Conservation (phyloP, 1,284 basidiomycete species). For the Schizophyllum commune region DNA sequence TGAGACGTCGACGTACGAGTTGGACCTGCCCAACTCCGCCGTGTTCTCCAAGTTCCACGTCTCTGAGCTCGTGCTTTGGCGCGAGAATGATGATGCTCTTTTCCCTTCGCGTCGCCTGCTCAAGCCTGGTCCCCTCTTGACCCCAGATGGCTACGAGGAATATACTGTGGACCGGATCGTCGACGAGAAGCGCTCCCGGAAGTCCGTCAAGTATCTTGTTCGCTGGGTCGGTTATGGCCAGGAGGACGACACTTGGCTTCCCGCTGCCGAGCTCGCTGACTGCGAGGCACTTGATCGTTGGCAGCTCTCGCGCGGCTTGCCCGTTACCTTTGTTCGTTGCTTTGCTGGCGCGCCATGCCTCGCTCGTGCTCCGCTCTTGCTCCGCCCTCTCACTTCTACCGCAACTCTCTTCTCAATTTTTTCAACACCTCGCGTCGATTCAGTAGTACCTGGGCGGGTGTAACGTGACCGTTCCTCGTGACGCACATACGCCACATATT, state of each 20-base stretch:
- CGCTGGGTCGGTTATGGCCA: slow-evolving; percentile 15
- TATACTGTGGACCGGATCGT: too few relatives aligned
- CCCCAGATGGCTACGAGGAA: slow-evolving; percentile 16
- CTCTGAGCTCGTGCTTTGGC: not conserved
- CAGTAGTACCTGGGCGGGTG: too few relatives aligned
- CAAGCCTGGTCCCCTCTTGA: slow-evolving; percentile 8
- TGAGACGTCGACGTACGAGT: slow-evolving; percentile 1
- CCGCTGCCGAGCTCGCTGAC: slow-evolving; percentile 13
- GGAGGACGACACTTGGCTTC: slow-evolving; percentile 19
- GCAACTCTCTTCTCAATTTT: too few relatives aligned
- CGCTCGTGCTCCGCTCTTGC: too few relatives aligned
- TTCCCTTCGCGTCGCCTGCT: slow-evolving; percentile 12
- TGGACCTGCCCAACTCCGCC: slow-evolving; percentile 1
- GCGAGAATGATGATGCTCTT: not conserved
- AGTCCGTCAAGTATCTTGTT: slow-evolving; percentile 14
- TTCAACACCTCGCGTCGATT: too few relatives aligned
- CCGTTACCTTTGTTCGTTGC: too few relatives aligned
- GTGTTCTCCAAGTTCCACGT: slow-evolving; percentile 1
- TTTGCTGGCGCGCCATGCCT: too few relatives aligned
- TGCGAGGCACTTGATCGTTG: slow-evolving; percentile 18
- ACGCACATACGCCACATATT: too few relatives aligned
- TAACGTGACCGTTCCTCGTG: too few relatives aligned
- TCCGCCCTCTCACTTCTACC: too few relatives aligned
- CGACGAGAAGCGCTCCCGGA: slow-evolving; percentile 12
- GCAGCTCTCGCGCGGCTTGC: not conserved